A percentile compares a stretch with the other conserved stretches of the same genome.
These are phyloP conservation scores for Boletus rubropictus DNA, from an alignment of 768 basidiomycete genomes.

Conservation along the genomic window DNA sequence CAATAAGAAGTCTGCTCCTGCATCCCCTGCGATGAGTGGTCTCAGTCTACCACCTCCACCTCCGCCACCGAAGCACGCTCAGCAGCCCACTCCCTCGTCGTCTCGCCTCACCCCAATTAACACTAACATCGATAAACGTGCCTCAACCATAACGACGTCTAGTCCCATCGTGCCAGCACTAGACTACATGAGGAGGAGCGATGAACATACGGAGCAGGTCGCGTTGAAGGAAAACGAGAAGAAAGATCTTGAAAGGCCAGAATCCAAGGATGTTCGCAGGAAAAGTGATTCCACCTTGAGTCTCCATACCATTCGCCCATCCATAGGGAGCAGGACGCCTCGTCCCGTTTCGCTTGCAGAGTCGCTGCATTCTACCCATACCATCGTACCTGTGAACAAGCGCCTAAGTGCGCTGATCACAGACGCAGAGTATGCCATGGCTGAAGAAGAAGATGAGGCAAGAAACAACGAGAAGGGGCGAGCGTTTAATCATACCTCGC, in stretches of 20 bases:
- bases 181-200: slow-evolving; percentile 43
- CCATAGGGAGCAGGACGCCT: slow-evolving; percentile 46
- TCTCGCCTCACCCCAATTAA: slow-evolving; percentile 22
- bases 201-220: slow-evolving; percentile 27
- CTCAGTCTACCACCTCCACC: slow-evolving; percentile 30
- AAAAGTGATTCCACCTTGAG: slow-evolving; percentile 83
- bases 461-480: slow-evolving; percentile 14
- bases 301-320: slow-evolving; percentile 62
- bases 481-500: slow-evolving; percentile 30
- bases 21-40: slow-evolving; percentile 30
- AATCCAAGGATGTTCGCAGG: slow-evolving; percentile 66
- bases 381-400: slow-evolving; percentile 61
- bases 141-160: slow-evolving; percentile 46
- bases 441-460: slow-evolving; percentile 50
- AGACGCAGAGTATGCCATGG: slow-evolving; percentile 61
- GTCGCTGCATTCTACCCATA: slow-evolving; percentile 67
- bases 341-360: slow-evolving; percentile 77
- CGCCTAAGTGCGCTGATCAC: slow-evolving; percentile 63
- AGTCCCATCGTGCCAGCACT: slow-evolving; percentile 58
- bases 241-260: slow-evolving; percentile 32
- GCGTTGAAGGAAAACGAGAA: slow-evolving; percentile 22
- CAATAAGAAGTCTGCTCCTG: slow-evolving; percentile 32
- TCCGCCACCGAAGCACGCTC: slow-evolving; percentile 36
- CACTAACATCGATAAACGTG: slow-evolving; percentile 34
- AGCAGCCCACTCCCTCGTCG: slow-evolving; percentile 14